Conservation (phyloP, 495 filamentous ascomycete species). For the Delitschia confertaspora region DNA sequence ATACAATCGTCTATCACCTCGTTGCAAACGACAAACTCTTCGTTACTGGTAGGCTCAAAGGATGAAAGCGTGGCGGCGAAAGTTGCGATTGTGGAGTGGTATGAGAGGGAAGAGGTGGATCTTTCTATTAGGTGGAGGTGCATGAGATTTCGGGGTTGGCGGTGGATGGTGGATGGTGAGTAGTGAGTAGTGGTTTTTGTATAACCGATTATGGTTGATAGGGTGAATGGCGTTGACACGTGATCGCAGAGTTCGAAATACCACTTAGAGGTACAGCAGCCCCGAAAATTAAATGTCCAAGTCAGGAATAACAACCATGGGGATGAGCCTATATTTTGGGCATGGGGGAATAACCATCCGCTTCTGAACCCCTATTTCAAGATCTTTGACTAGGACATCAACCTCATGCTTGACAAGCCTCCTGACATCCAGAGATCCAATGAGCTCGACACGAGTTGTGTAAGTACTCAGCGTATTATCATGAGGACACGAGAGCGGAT, state of each 20-base stretch:
- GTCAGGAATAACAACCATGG: background rate
- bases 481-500: slow-evolving; percentile 12
- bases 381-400: slow-evolving; percentile 59
- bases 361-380: slow-evolving; percentile 57
- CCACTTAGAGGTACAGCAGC: slow-evolving; percentile 39
- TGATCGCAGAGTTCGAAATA: slow-evolving; percentile 46
- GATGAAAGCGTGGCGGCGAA: slow-evolving; percentile 52
- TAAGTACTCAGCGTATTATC: slow-evolving; percentile 5
- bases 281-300: background rate
- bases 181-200: slow-evolving; percentile 20
- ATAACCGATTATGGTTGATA: slow-evolving; percentile 11
- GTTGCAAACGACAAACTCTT: slow-evolving; percentile 53
- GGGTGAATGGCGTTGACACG: slow-evolving; percentile 13
- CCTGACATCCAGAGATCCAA: slow-evolving; percentile 57
- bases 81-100: slow-evolving; percentile 64
- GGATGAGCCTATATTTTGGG: background rate
- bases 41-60: slow-evolving; percentile 54
- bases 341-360: background rate
- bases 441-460: slow-evolving; percentile 42
- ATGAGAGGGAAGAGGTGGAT: slow-evolving; percentile 47
- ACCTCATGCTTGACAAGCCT: slow-evolving; percentile 52
- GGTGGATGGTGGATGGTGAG: no score
- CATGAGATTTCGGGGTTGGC: no score
- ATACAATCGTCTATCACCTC: slow-evolving; percentile 52
- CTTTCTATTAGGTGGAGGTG: no score